Base-by-base conservation (phyloP, 2,329 filamentous ascomycete genomes). In the Clarireedia sp. region DNA sequence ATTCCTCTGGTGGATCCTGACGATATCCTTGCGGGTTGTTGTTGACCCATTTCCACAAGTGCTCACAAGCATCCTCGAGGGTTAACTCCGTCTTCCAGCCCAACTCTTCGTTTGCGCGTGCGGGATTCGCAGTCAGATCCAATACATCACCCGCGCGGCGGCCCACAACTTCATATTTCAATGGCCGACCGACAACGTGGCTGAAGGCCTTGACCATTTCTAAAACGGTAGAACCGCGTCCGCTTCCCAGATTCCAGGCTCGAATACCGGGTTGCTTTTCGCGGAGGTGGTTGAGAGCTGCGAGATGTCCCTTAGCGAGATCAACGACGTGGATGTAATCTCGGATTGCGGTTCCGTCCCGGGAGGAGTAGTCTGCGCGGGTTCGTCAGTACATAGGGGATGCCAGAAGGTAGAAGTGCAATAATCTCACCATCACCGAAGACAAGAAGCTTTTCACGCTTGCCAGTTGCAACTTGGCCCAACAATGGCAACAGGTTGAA, bases 271-370 rank as follows among this genome's bases (percentile, higher is more conserved):
- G 92, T 66, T 90, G 81, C 64, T 92, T 76, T 62, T 87, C 80
- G 65, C 87, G 87, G 50, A 96, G 85, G 75, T 95, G 89, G 75
- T 94, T 90, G 64, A 99, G 85, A 21, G 95, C 94, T 57, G 89
- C 82, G 57, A 96, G 77, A 72, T 96, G 91, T 59, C 91, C 91
- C 60, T 81, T 81, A 46, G 91, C 89, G 23, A 96, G 83, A 68
- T 96, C 91, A 60, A 95, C 80, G 57, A 96, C 89, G 77, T 96
- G 91, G 72, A 99, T 96, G 79, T 99, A 99, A 75, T 99, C 94
- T 65, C 94, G 87, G 71, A 96, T 96, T 60, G 90, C 89, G 52
- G 91, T 96, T 62, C 91, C 91, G 70, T 96, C 91, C 65, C 85
- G 86, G 52, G 90, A 96, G 33, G 78, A 70, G 76, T 99, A 99